Evolutionary conservation across 768 basidiomycete species (phyloP), one percentile per base, ranked within the genome.

Genomic region (Lactarius sp.): DNA sequence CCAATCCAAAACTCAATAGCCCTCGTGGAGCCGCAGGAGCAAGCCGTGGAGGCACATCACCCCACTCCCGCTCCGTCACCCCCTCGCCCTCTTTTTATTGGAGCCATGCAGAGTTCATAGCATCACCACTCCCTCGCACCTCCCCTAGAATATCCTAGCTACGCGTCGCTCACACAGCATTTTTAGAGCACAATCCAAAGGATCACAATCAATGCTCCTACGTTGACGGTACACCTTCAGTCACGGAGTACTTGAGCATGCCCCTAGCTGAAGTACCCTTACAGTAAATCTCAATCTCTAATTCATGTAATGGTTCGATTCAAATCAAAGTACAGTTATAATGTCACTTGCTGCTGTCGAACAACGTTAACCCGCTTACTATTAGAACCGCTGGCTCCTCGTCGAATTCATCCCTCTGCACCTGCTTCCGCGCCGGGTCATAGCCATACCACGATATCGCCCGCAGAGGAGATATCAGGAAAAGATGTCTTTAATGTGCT

Each of bases 371-470:
- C n/a, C 42, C 64, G 34, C 33, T n/a, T n/a, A n/a, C 12, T 59
- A 50, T 46, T 66, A 93, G 92, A 94, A 94, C 72, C 83, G 93
- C 44, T 94, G 92, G 90, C 75, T 95, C 12, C 83, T 96, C 37
- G 86, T 94, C 59, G 92, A 96, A 74, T 86, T 95, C 70, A 81
- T 94, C 42, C 72, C 82, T 10, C 59, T 20, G 92, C 73, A 83
- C 90, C 47, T 92, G 90, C 88, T 74, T 94, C 14, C 81, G 94
- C 39, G 85, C 92, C n/a, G n/a, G n/a, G n/a, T n/a, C n/a, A n/a
- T n/a, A n/a, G n/a, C n/a, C n/a, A n/a, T n/a, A n/a, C n/a, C n/a
- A n/a, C 61, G 27, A 52, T 54, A 59, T 63, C 55, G 69, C 74
- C 53, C 70, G 87, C 9, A 83, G 85, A 54, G 79, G 81, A 33